Evolutionary conservation across 2,329 filamentous ascomycete species (phyloP).

Genomic region (Cladosporium halotolerans): DNA sequence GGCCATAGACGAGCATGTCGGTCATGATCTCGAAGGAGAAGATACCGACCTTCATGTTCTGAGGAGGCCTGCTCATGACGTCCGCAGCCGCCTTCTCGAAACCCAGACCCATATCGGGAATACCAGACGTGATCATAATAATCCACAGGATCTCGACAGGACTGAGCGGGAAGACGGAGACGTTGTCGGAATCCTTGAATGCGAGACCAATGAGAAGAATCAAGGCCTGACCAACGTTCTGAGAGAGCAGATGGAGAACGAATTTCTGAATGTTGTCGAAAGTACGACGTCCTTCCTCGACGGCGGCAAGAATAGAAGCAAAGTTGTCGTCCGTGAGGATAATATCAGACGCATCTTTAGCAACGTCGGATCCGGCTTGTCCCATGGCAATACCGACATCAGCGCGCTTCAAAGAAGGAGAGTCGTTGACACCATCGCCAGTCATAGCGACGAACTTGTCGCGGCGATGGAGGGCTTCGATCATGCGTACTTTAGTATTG

Average conservation of each 20-base stretch:
- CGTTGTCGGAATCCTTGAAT: constrained; percentile 64
- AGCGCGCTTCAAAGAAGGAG: constrained; percentile 69
- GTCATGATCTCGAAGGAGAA: constrained; percentile 72
- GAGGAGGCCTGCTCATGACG: constrained; percentile 74
- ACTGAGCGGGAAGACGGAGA: constrained; percentile 79
- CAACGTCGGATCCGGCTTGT: constrained; percentile 74
- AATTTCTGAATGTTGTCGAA: constrained; percentile 90
- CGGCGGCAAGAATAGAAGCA: constrained; percentile 74
- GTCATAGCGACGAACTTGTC: constrained; percentile 78
- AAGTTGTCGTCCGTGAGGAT: constrained; percentile 86
- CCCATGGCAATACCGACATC: constrained; percentile 91
- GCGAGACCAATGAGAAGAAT: constrained; percentile 73
- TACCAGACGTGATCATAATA: constrained; percentile 84
- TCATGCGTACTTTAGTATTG: constrained; percentile 84
- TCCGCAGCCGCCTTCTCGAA: constrained; percentile 69
- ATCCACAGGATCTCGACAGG: constrained; percentile 89
- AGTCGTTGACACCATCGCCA: constrained; percentile 82
- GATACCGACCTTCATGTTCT: constrained; percentile 60
- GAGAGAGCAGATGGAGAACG: constrained; percentile 81
- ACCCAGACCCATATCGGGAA: constrained; percentile 82
- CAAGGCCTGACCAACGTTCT: constrained; percentile 87
- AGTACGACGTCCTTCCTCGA: constrained; percentile 76
- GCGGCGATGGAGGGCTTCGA: constrained; percentile 75
- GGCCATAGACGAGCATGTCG: constrained; percentile 74
- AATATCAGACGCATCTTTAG: constrained; percentile 77